A percentile compares a stretch with the other conserved stretches of the same genome.
These are phyloP conservation scores for Jimgerdemannia lactiflua DNA, from an alignment of 192 early-diverging fungal genomes.

Conservation along the genomic window DNA sequence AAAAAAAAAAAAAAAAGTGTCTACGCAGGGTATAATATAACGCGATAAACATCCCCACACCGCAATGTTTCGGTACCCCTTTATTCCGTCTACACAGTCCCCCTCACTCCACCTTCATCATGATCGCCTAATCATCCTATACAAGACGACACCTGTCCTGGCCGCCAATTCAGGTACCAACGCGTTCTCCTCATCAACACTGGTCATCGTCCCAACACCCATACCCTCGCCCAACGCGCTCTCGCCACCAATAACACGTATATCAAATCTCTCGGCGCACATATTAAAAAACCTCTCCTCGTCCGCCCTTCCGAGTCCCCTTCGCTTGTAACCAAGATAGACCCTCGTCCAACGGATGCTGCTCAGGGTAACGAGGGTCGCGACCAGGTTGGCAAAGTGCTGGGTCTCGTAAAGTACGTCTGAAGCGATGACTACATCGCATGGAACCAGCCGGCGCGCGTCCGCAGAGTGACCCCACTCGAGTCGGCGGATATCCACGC, in stretches of 20 bases:
- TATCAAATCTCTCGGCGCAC: slow-evolving; percentile 17
- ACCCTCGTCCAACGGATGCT: slow-evolving; percentile 20
- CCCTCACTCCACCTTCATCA: not conserved
- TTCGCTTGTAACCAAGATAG: slow-evolving; percentile 44
- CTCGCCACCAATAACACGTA: slow-evolving; percentile 5
- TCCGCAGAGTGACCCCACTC: slow-evolving; percentile 18
- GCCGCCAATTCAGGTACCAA: not conserved
- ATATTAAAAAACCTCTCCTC: slow-evolving; percentile 33
- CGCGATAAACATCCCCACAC: too few species aligned
- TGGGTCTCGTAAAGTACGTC: slow-evolving; percentile 46
- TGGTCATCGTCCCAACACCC: not conserved
- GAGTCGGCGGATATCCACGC: slow-evolving; percentile 5
- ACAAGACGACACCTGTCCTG: not conserved
- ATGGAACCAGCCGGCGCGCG: not conserved
- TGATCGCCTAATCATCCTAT: not conserved
- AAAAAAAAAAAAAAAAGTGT: too few species aligned
- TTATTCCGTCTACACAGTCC: too few species aligned
- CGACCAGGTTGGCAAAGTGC: slow-evolving; percentile 25
- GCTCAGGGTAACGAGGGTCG: slow-evolving; percentile 35
- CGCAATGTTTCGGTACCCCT: too few species aligned
- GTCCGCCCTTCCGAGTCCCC: slow-evolving; percentile 20
- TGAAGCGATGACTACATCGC: slow-evolving; percentile 45
- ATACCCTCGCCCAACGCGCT: not conserved
- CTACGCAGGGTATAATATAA: too few species aligned
- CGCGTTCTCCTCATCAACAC: not conserved